Evolutionary conservation across 768 basidiomycete genomes (phyloP).

Genomic region (Cyclocybe cylindracea): DNA sequence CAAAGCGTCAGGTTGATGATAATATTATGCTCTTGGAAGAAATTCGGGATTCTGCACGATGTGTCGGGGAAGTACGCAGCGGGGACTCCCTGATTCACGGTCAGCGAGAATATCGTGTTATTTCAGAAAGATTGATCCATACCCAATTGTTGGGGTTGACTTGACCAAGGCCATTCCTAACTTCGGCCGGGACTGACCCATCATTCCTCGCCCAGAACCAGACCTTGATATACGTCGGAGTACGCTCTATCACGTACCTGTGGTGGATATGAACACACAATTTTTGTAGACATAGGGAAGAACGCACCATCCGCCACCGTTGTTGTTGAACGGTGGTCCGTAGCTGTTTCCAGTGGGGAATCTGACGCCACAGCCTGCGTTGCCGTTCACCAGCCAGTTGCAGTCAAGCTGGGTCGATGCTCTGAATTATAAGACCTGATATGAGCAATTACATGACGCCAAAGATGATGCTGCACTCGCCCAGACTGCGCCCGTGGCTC

Average conservation of each 20-base stretch:
- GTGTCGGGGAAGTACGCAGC: conserved; percentile 61
- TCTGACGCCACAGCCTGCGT: conserved; percentile 27
- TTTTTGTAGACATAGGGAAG: background rate
- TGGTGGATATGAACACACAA: background rate
- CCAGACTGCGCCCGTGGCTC: conserved; percentile 36
- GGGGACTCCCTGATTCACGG: conserved; percentile 48
- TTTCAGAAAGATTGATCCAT: conserved; percentile 2
- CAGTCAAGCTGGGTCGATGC: conserved; percentile 15
- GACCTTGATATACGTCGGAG: conserved; percentile 54
- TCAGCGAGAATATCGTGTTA: background rate
- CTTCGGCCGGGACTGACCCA: conserved; percentile 46
- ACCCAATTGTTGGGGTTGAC: conserved; percentile 59
- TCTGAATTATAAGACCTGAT: background rate
- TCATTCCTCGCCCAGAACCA: conserved; percentile 73
- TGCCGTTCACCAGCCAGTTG: conserved; percentile 14
- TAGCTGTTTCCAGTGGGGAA: conserved; percentile 42
- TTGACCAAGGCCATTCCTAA: conserved; percentile 36
- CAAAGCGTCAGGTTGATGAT: conserved; percentile 56
- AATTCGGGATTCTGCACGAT: conserved; percentile 54
- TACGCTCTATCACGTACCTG: conserved; percentile 69
- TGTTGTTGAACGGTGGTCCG: conserved; percentile 57
- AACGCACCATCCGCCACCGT: conserved; percentile 60
- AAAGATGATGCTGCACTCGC: conserved; percentile 23
- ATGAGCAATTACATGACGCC: background rate
- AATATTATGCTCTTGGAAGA: conserved; percentile 61